Conservation (phyloP, 176 grass and related monocot species). For the Aegilops tauschii region DNA sequence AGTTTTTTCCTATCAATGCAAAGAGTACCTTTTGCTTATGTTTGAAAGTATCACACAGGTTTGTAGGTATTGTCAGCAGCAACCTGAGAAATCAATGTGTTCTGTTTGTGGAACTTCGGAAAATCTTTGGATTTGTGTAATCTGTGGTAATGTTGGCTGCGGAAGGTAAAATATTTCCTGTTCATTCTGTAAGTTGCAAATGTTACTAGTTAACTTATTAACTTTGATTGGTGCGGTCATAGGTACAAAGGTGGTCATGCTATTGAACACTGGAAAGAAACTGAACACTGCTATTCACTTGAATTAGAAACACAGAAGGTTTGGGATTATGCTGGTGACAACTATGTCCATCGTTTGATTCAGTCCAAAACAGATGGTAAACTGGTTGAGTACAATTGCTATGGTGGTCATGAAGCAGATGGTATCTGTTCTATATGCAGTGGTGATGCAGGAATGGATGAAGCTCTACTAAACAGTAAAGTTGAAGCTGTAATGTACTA, state of each 20-base stretch:
- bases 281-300: slow-evolving; percentile 93
- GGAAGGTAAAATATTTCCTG: slow-evolving; percentile 69
- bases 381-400: slow-evolving; percentile 73
- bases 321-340: slow-evolving; percentile 98
- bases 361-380: slow-evolving; percentile 97
- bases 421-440: slow-evolving; percentile 39
- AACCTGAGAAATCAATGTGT: slow-evolving; percentile 89
- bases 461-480: slow-evolving; percentile 94
- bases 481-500: slow-evolving; percentile 83
- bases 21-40: slow-evolving; percentile 13
- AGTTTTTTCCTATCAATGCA: neutral
- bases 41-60: slow-evolving; percentile 54
- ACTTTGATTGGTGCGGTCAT: slow-evolving; percentile 18
- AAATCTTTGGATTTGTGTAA: slow-evolving; percentile 96
- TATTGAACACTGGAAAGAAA: slow-evolving; percentile 88
- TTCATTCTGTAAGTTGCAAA: slow-evolving; percentile 12
- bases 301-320: slow-evolving; percentile 96
- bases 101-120: slow-evolving; percentile 77
- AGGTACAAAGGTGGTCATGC: slow-evolving; percentile 93
- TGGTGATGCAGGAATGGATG: slow-evolving; percentile 57
- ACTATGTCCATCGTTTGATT: slow-evolving; percentile 93
- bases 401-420: slow-evolving; percentile 47
- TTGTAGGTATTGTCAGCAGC: slow-evolving; percentile 97
- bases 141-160: slow-evolving; percentile 93
- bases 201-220: slow-evolving; percentile 19